A percentile compares a stretch with the other conserved stretches of the same genome.
These are phyloP conservation scores for Parathielavia appendiculata DNA, from an alignment of 495 filamentous ascomycete genomes.

Conservation along the genomic window DNA sequence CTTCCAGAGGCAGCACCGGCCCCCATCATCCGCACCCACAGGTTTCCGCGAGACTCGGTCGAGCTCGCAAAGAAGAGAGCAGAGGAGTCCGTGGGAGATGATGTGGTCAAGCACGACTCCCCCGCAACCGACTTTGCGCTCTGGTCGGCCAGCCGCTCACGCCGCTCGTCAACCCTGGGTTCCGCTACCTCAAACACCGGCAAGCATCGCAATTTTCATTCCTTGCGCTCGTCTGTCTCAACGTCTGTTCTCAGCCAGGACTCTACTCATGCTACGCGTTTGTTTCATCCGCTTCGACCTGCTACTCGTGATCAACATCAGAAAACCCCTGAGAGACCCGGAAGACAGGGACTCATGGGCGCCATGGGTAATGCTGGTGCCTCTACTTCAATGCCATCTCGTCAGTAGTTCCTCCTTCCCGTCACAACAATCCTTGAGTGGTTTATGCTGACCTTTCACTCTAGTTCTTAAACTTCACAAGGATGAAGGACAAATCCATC, in stretches of 20 bases:
- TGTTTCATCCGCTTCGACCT: constrained; percentile 18
- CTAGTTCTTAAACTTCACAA: not conserved
- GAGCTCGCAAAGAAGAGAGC: constrained; percentile 17
- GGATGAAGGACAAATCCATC: constrained; percentile 2
- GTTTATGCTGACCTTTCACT: not conserved
- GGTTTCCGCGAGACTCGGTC: constrained; percentile 22
- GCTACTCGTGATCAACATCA: not conserved
- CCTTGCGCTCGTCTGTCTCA: constrained; percentile 27
- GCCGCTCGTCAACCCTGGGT: constrained; percentile 13
- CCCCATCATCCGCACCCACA: not conserved
- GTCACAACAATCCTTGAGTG: not conserved
- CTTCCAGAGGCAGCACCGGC: constrained; percentile 12
- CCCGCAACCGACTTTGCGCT: constrained; percentile 15
- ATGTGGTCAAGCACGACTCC: not conserved
- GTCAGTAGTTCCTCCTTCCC: not conserved
- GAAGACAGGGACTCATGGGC: too few species aligned
- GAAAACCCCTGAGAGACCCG: not conserved
- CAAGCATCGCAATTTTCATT: constrained; percentile 30
- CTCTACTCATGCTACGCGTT: constrained; percentile 13
- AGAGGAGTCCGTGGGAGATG: not conserved
- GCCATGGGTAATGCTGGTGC: not conserved
- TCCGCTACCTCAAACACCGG: constrained; percentile 13
- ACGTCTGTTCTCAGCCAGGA: constrained; percentile 21
- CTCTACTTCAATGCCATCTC: not conserved
- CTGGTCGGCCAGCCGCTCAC: constrained; percentile 16